Base-by-base conservation (phyloP, 2,329 filamentous ascomycete species). In the Aspergillus caelatus region DNA sequence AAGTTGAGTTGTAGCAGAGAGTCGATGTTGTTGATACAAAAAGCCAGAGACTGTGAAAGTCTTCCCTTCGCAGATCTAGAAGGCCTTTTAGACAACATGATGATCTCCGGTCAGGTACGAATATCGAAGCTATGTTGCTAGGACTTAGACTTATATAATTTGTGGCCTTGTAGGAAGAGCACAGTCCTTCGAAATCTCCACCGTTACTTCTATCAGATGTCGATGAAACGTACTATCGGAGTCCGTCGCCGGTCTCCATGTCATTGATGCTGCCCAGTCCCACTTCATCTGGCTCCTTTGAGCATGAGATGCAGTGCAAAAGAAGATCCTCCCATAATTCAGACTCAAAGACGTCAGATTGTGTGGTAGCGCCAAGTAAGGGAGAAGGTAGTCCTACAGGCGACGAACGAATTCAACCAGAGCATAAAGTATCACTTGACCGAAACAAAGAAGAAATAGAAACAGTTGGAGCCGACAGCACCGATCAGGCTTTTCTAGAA, bases 1-100 rank as follows among this genome's bases (percentile, higher is more conserved):
- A 75, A 71, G 48, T 56, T 77, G 12, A 65, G 69, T 7, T 74
- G 72, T 56, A 64, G 68, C 4, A 70, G 58, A 23, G 64, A 70
- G 8, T 62, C 69, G 2, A 58, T 74, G 7, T 11, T 58, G 14
- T 54, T 73, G 30, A 61, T 77, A 28, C 72, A 80, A 43, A 67
- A 74, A 3, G 70, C 77, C 3, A 65, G 76, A 30, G 70, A 66
- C 30, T 26, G 55, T 41, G 72, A 74, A 52, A 57, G 65, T 14
- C 71, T 63, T 41, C 62, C 65, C n/a, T 39, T 58, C 16, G 61
- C 68, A 8, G 71, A 75, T 58, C 53, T 69, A 23, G 71, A 74
- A 21, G 65, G 48, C 23, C 48, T 74, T 8, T 65, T 71, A 46
- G 60, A 58, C 4, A 68, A 68, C 16, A 56, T 56, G 28, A 46